These are phyloP conservation scores for Gomphus bonarii DNA, from an alignment of 1,284 basidiomycete genomes.

Conservation along the genomic window DNA sequence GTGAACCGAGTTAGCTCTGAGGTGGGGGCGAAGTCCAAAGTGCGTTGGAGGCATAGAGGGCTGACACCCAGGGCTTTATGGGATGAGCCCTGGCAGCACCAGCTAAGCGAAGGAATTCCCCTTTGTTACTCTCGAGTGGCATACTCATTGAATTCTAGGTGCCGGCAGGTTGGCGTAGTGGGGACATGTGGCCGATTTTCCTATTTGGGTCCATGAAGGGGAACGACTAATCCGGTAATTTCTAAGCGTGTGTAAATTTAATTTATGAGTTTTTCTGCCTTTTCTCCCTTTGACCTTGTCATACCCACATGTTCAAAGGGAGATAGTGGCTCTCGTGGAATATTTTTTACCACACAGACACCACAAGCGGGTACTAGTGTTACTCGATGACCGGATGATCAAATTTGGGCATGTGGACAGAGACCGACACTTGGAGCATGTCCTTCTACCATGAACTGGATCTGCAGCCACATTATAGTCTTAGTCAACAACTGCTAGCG, in stretches of 20 bases:
- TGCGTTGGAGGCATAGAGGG: no score
- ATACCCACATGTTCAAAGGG: neutral
- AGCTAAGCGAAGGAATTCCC: no score
- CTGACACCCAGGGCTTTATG: neutral
- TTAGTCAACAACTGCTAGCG: no score
- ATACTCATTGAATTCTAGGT: no score
- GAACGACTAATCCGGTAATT: neutral
- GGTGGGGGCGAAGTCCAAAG: no score
- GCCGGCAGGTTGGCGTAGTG: neutral
- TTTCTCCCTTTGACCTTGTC: neutral
- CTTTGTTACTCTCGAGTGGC: no score
- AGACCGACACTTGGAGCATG: no score
- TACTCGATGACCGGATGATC: no score
- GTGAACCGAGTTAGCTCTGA: neutral
- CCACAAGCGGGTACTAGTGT: no score
- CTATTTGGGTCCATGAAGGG: neutral
- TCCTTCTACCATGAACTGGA: no score
- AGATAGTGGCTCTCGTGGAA: neutral
- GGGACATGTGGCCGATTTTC: neutral
- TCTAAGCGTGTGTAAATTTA: neutral
- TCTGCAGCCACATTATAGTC: no score
- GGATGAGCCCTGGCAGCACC: neutral
- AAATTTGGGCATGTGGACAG: no score
- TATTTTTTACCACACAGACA: neutral
- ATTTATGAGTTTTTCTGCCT: neutral